Conservation (phyloP, 257 asterid genomes). For the Plantago ovata region DNA sequence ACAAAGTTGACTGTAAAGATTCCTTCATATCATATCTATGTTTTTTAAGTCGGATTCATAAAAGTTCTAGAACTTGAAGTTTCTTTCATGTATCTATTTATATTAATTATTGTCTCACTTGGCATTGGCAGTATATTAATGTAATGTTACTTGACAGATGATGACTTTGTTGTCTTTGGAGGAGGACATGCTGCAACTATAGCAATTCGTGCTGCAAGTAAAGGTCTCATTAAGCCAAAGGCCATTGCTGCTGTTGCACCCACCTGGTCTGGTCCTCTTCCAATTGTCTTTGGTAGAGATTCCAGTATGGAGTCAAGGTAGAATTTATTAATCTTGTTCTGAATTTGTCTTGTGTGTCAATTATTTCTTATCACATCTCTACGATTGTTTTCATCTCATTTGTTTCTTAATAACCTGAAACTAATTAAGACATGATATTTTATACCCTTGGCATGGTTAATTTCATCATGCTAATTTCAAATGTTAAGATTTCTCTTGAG, state of each 20-base stretch:
- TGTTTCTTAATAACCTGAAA: background rate
- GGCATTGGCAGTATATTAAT: too few species aligned
- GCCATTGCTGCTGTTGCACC: conserved; percentile 96
- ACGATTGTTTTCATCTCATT: background rate
- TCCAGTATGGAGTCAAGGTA: conserved; percentile 89
- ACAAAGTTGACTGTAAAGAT: background rate
- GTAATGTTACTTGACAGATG: conserved; percentile 34
- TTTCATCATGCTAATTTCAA: background rate
- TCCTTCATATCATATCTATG: background rate
- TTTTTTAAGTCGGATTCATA: background rate
- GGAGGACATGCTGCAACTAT: conserved; percentile 99
- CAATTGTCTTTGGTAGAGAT: conserved; percentile 86
- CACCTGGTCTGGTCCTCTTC: conserved; percentile 99
- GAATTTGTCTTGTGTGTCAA: background rate
- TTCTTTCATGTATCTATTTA: background rate
- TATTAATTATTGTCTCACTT: conserved; percentile 1
- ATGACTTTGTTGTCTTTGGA: conserved; percentile 73
- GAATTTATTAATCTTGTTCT: background rate
- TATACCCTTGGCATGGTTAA: conserved; percentile 1
- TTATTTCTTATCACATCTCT: background rate
- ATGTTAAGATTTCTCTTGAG: background rate
- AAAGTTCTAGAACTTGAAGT: background rate
- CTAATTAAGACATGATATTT: background rate
- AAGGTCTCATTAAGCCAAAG: conserved; percentile 67
- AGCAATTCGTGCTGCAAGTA: conserved; percentile 77